Conservation (phyloP, 2,329 filamentous ascomycete genomes). For the Pseudopyricularia javanii region DNA sequence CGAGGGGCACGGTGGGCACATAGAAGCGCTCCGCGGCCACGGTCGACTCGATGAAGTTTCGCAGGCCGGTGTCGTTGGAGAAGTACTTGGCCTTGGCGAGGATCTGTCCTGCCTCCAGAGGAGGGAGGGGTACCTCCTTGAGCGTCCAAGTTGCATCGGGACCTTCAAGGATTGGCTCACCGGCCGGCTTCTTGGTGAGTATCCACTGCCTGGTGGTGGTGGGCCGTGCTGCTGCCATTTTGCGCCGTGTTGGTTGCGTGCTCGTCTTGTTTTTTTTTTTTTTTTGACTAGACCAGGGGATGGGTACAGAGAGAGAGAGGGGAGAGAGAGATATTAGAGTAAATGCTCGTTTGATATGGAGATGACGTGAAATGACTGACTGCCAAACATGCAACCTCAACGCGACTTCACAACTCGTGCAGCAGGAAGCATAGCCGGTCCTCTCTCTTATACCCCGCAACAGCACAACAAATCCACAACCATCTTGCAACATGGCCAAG, state of each 20-base stretch:
- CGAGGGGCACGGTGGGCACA: slow-evolving; percentile 12
- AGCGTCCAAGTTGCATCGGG: slow-evolving; percentile 15
- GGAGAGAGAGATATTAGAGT: too few relatives aligned
- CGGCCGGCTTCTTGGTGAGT: slow-evolving; percentile 12
- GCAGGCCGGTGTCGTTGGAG: slow-evolving; percentile 17
- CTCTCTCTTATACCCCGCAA: too few relatives aligned
- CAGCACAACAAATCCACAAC: too few relatives aligned
- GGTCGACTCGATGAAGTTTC: slow-evolving; percentile 15
- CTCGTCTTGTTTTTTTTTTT: too few relatives aligned
- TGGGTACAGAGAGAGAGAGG: too few relatives aligned
- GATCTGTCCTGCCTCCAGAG: slow-evolving; percentile 13
- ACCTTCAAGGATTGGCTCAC: slow-evolving; percentile 12
- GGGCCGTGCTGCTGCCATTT: neutral
- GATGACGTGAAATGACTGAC: too few relatives aligned
- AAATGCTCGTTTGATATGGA: too few relatives aligned
- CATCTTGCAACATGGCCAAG: too few relatives aligned
- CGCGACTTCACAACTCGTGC: too few relatives aligned
- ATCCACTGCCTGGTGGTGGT: slow-evolving; percentile 15
- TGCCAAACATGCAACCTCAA: too few relatives aligned
- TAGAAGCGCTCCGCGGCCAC: slow-evolving; percentile 14
- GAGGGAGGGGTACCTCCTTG: slow-evolving; percentile 11
- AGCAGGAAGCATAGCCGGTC: too few relatives aligned
- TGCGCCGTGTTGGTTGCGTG: neutral
- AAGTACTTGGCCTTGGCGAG: slow-evolving; percentile 13
- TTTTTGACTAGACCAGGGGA: too few relatives aligned